These are phyloP conservation scores for Phylloboletellus chloephorus DNA, from an alignment of 1,284 basidiomycete genomes.

Conservation along the genomic window DNA sequence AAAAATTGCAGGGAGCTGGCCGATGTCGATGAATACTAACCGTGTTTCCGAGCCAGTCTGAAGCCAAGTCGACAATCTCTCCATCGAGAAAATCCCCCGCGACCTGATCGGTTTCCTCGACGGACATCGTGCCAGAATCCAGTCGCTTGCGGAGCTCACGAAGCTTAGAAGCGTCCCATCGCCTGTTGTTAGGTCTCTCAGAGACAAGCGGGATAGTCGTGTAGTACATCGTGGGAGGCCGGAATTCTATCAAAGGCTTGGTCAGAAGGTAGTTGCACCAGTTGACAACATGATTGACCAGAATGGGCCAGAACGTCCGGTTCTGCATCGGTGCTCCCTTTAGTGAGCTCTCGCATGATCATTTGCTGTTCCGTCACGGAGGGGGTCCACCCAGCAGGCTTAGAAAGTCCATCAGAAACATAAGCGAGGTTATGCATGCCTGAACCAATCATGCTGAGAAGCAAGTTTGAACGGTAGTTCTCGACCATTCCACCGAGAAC, in stretches of 20 bases:
- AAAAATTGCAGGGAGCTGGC: constrained; percentile 9
- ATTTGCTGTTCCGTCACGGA: constrained; percentile 88
- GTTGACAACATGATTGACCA: constrained; percentile 47
- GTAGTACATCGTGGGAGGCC: constrained; percentile 89
- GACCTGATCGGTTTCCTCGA: constrained; percentile 88
- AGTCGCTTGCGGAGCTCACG: constrained; percentile 88
- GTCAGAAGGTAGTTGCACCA: constrained; percentile 6
- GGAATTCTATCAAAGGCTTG: constrained; percentile 52
- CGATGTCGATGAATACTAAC: constrained; percentile 41
- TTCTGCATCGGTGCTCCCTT: constrained; percentile 73
- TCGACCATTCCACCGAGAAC: constrained; percentile 85
- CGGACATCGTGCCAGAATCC: constrained; percentile 71
- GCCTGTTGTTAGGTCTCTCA: constrained; percentile 77
- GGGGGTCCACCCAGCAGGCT: constrained; percentile 58
- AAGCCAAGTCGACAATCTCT: constrained; percentile 90
- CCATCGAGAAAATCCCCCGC: constrained; percentile 87
- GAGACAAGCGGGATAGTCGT: constrained; percentile 85
- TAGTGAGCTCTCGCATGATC: constrained; percentile 89
- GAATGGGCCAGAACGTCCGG: constrained; percentile 77
- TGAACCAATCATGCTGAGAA: constrained; percentile 84
- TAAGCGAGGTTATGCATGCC: constrained; percentile 67
- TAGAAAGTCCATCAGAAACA: constrained; percentile 48
- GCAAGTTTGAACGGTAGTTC: constrained; percentile 88
- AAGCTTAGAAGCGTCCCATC: constrained; percentile 91
- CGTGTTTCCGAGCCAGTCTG: constrained; percentile 98